Evolutionary conservation across 352 stramenopile species (phyloP).

Genomic region (Phytopythium ostracodes): DNA sequence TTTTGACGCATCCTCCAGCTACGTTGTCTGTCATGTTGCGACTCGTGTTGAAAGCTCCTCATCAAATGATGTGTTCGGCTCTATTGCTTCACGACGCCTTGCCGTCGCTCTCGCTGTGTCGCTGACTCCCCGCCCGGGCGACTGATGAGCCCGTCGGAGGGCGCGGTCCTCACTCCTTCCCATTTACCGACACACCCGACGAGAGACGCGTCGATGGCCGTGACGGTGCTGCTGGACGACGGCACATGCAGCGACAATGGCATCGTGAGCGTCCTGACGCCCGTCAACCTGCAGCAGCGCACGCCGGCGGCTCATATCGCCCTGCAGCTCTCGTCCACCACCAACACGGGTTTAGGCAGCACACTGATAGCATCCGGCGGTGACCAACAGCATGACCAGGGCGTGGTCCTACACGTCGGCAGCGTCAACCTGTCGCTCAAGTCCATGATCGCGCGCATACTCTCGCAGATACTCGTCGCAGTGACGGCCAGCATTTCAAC

Average conservation of each 20-base stretch:
- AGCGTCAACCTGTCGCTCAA: constrained; percentile 3
- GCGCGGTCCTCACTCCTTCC: neutral
- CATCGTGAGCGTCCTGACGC: constrained; percentile 8
- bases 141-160: too few species aligned
- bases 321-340: constrained; percentile 3
- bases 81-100: neutral
- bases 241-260: constrained; percentile 7
- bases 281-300: constrained; percentile 5
- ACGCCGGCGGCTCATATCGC: neutral
- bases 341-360: neutral
- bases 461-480: neutral
- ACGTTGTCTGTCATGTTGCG: neutral
- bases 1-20: neutral
- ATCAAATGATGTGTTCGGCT: neutral
- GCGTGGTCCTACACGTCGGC: constrained; percentile 1
- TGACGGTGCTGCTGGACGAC: constrained; percentile 9
- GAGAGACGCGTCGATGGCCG: neutral
- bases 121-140: neutral
- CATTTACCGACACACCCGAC: neutral
- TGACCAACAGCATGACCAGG: neutral
- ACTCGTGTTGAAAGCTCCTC: neutral
- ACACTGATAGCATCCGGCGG: neutral
- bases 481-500: neutral
- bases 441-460: neutral
- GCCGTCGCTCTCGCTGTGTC: neutral